Percentiles rank a stretch among this genome's conserved stretches.
Evolutionary conservation across 106 monocot species (phyloP).

Genomic region (Allium fistulosum): DNA sequence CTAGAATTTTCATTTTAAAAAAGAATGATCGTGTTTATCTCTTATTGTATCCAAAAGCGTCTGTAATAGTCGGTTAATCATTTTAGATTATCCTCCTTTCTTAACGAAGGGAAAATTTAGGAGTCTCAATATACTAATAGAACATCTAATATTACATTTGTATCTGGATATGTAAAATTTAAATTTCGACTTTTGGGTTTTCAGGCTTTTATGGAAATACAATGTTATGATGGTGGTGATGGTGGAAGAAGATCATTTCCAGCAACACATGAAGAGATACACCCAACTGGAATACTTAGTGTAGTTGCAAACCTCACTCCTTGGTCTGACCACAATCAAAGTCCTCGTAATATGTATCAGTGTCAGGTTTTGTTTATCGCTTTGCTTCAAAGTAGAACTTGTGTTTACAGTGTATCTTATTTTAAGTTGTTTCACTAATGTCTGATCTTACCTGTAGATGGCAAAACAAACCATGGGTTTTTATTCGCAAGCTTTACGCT

Average conservation of each 20-base stretch:
- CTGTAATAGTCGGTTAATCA: too few relatives aligned
- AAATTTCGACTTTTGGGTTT: neutral
- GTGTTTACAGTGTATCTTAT: neutral
- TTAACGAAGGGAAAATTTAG: too few relatives aligned
- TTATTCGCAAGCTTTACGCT: constrained; percentile 66
- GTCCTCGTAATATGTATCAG: constrained; percentile 98
- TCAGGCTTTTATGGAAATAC: constrained; percentile 96
- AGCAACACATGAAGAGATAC: constrained; percentile 96
- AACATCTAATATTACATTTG: too few relatives aligned
- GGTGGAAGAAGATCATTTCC: constrained; percentile 85
- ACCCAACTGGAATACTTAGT: constrained; percentile 88
- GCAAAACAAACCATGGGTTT: constrained; percentile 96
- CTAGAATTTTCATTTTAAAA: too few relatives aligned
- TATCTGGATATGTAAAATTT: too few relatives aligned
- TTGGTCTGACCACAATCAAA: constrained; percentile 99
- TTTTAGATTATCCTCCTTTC: too few relatives aligned
- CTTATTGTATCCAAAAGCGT: too few relatives aligned
- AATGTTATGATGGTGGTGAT: constrained; percentile 88
- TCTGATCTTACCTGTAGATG: constrained; percentile 42
- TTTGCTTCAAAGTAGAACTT: neutral
- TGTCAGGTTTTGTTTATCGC: constrained; percentile 60
- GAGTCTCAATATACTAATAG: too few relatives aligned
- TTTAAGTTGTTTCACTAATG: neutral
- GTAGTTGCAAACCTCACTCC: constrained; percentile 98
- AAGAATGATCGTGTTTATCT: too few relatives aligned